Percentiles rank a stretch among this genome's conserved stretches.
phyloP scores from a whole-genome alignment of 208 protist species.

The Leishmania guyanensis region DNA sequence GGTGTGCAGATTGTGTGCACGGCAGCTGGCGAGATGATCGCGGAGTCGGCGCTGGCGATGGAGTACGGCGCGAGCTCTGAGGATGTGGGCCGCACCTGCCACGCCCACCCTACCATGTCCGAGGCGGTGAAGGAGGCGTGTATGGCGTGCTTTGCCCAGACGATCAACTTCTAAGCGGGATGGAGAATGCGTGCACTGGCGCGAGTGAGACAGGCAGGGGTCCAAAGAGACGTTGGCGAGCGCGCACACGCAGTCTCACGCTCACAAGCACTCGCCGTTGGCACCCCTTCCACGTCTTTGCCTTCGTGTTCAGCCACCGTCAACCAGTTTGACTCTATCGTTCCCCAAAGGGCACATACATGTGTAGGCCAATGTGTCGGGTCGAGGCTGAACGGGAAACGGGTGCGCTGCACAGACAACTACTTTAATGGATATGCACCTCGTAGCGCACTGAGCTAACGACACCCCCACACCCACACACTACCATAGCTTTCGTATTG shows the following conservation, averaged over 20 bases:
- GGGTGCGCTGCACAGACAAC: neutral
- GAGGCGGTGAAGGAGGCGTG: slow-evolving; percentile 99
- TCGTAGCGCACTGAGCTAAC: neutral
- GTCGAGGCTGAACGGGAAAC: neutral
- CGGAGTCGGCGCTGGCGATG: slow-evolving; percentile 97
- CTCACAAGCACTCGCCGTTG: neutral
- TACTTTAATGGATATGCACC: neutral
- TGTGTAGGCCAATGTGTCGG: neutral
- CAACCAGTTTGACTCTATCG: neutral
- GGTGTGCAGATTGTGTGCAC: slow-evolving; percentile 98
- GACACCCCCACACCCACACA: neutral
- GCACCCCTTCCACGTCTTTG: neutral
- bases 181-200: neutral
- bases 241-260: neutral
- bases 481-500: neutral
- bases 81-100: slow-evolving; percentile 98
- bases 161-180: slow-evolving; percentile 97
- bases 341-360: neutral
- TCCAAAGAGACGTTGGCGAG: neutral
- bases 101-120: slow-evolving; percentile 98
- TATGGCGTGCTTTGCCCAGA: slow-evolving; percentile 95
- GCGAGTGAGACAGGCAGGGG: neutral
- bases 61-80: slow-evolving; percentile 98
- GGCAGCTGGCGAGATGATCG: slow-evolving; percentile 97
- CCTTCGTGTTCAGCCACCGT: neutral